Conservation (phyloP, 2,329 filamentous ascomycete species). For the Sporothrix dimorphospora region DNA sequence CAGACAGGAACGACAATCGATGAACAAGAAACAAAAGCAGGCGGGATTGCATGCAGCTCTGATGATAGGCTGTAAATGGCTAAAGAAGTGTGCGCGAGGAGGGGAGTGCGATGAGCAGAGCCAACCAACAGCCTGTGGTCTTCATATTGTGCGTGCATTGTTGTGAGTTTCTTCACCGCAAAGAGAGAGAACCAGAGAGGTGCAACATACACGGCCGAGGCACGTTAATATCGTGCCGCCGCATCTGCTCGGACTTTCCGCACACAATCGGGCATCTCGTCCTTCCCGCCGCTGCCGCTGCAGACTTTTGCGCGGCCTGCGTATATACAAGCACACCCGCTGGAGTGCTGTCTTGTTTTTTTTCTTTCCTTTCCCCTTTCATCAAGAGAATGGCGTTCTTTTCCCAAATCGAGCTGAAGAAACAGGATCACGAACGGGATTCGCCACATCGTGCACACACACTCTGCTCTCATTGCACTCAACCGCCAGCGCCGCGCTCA, state of each 20-base stretch:
- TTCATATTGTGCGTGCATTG: constrained; percentile 1
- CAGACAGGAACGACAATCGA: background rate
- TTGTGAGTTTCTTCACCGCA: background rate
- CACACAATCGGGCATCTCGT: background rate
- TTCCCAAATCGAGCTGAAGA: background rate
- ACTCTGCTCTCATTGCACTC: background rate
- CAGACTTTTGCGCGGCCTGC: constrained; percentile 4
- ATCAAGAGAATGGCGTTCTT: background rate
- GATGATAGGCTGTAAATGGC: background rate
- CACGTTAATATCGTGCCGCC: constrained; percentile 18
- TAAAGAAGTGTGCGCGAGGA: constrained; percentile 4
- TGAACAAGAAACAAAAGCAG: constrained; percentile 7
- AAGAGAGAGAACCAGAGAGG: background rate
- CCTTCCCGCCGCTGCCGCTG: background rate
- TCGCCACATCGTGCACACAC: background rate
- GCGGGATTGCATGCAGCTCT: background rate
- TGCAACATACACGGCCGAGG: background rate
- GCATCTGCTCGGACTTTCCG: constrained; percentile 16
- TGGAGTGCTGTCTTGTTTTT: background rate
- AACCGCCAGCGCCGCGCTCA: background rate
- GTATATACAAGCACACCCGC: background rate
- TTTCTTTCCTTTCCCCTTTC: background rate
- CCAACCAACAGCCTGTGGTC: background rate
- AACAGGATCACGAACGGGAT: background rate
- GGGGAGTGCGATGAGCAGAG: background rate